Base-by-base conservation (phyloP, 2,329 filamentous ascomycete genomes). In the Fonsecaea nubica region DNA sequence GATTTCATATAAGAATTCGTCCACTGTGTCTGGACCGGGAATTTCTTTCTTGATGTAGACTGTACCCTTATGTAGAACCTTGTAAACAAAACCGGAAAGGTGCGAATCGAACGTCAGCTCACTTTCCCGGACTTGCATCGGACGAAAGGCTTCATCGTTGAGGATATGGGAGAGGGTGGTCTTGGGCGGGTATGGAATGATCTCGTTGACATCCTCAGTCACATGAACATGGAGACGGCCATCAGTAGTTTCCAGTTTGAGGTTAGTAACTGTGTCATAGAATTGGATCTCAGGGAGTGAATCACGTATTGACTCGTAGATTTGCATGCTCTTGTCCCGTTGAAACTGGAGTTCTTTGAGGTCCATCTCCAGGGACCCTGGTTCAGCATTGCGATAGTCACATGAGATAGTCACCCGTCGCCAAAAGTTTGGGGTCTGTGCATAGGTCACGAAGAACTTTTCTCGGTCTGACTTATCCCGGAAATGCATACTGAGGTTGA, bases 401-500 rank as follows among this genome's bases (percentile, higher is more conserved):
- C 96, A 87, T 0, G 95, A 97, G 35, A 99, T 89, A 2, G 95
- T 98, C 58, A 99, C 90, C 58, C 94, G 86, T 63, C 92, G 88
- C 92, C 93, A 97, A 68, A 87, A 83, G 69, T 87, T 90, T 4
- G 92, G 89, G 56, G 86, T 86, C 77, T 96, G 90, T 56, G 93
- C 92, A 77, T 92, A 99, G 0, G 95, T 98, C 69, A 99, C 89
- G 77, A 98, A 99, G 82, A 98, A 98, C 78, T 99, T 99, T 78
- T 99, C 95, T 52, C 94, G 87, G 73, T 92, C 91, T 12, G 93
- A 96, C 74, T 90, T 90, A 80, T 99, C 95, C 66, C 93, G 88
- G 78, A 97, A 99, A 78, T 97, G 93, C 95, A 99, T 97, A 79
- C 93, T 97, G 67, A 98, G 85, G 75, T 99, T 99, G 72, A 99